Evolutionary conservation across 83 land plant genomes (phyloP).

Genomic region (Picea engelmannii): DNA sequence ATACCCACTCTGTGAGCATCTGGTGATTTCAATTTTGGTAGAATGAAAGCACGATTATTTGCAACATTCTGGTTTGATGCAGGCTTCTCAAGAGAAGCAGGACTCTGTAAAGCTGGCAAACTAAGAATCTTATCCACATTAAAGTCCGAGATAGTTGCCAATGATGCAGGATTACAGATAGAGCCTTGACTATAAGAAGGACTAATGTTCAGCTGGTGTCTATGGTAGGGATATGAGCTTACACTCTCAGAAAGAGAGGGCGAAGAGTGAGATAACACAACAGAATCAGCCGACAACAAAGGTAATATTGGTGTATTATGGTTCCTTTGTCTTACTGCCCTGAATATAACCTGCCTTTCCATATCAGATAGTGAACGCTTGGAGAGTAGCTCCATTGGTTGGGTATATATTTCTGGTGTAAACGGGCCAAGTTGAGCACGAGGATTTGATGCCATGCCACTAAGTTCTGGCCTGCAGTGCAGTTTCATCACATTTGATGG

Average conservation of each 20-base stretch:
- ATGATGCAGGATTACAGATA: conserved; percentile 7
- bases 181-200: conserved; percentile 8
- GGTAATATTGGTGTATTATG: conserved; percentile 9
- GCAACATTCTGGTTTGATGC: neutral
- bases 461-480: neutral
- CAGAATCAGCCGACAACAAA: conserved; percentile 1
- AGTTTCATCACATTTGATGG: neutral
- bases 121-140: conserved; percentile 2
- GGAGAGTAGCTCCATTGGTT: neutral
- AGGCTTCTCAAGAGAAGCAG: neutral
- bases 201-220: conserved; percentile 3
- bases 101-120: neutral
- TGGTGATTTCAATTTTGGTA: conserved; percentile 8
- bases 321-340: conserved; percentile 11
- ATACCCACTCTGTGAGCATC: neutral
- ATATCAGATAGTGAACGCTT: conserved; percentile 4
- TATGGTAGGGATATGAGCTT: neutral
- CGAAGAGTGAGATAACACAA: conserved; percentile 8
- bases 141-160: neutral
- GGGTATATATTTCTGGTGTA: neutral
- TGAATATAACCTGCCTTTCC: conserved; percentile 7
- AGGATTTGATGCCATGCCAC: neutral
- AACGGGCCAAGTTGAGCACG: neutral
- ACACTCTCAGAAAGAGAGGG: neutral
- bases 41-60: neutral